Evolutionary conservation across 2,329 filamentous ascomycete genomes (phyloP).

Genomic region (Botrytis aclada): DNA sequence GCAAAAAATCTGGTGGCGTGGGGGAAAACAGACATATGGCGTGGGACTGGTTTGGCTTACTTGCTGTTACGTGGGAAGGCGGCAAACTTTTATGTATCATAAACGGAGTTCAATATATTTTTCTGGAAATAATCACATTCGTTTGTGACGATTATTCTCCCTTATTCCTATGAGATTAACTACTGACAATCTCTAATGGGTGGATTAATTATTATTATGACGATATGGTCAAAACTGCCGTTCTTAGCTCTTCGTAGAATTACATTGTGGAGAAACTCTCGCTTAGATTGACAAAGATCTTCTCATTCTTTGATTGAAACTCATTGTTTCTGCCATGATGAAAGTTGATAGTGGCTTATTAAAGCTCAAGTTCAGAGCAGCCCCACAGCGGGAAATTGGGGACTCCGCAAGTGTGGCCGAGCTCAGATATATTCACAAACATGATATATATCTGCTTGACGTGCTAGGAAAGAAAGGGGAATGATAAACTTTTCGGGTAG

Average conservation of each 20-base stretch:
- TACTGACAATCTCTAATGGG: background rate
- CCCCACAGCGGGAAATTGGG: background rate
- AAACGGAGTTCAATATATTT: constrained; percentile 34
- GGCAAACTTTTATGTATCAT: constrained; percentile 35
- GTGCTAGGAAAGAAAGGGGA: background rate
- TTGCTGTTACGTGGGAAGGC: constrained; percentile 25
- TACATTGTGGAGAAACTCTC: background rate
- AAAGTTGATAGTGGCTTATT: background rate
- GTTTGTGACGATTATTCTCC: background rate
- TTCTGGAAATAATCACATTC: constrained; percentile 1
- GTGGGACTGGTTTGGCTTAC: constrained; percentile 34
- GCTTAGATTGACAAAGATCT: background rate
- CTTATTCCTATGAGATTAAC: background rate
- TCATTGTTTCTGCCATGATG: background rate
- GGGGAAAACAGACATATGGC: constrained; percentile 35
- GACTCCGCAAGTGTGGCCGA: background rate
- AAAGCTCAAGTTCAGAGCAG: background rate
- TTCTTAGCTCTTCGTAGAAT: background rate
- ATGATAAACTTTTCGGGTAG: background rate
- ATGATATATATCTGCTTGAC: background rate
- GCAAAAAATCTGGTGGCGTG: constrained; percentile 25
- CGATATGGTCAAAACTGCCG: background rate
- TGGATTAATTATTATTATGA: background rate
- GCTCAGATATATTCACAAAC: background rate
- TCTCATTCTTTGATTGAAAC: background rate